A percentile compares a stretch with the other conserved stretches of the same genome.
phyloP scores from a whole-genome alignment of 805 yeast genomes.

The Candida manassasensis region DNA sequence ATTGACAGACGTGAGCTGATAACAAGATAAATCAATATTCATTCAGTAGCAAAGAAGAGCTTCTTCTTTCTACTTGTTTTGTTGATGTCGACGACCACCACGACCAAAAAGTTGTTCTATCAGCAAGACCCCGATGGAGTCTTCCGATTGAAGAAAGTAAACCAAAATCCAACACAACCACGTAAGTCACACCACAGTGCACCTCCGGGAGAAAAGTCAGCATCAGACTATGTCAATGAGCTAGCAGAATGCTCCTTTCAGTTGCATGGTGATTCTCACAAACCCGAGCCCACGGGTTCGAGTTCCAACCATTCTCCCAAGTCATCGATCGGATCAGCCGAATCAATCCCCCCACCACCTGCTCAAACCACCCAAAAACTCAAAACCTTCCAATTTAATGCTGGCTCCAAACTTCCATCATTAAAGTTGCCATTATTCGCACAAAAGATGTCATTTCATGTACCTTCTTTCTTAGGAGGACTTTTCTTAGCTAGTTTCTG shows the following conservation, averaged over 20 bases:
- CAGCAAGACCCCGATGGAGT: slow-evolving; percentile 38
- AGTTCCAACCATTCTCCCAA: slow-evolving; percentile 6
- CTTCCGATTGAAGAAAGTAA: slow-evolving; percentile 28
- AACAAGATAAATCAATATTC: too few species aligned
- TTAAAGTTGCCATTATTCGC: not conserved
- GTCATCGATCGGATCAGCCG: not conserved
- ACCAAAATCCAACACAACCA: slow-evolving; percentile 2
- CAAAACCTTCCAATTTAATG: not conserved
- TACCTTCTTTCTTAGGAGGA: slow-evolving; percentile 4
- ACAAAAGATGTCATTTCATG: not conserved
- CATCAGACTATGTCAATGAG: slow-evolving; percentile 26
- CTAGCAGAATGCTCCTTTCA: slow-evolving; percentile 28
- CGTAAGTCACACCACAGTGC: too few species aligned
- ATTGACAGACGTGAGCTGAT: too few species aligned
- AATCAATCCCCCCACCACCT: not conserved
- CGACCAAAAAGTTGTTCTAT: slow-evolving; percentile 28
- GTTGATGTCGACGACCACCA: slow-evolving; percentile 16
- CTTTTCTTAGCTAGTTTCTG: not conserved
- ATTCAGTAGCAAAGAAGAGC: too few species aligned
- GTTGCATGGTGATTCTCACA: slow-evolving; percentile 14
- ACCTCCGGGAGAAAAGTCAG: slow-evolving; percentile 14
- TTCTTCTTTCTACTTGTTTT: too few species aligned
- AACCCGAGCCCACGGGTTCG: slow-evolving; percentile 1
- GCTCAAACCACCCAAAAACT: not conserved
- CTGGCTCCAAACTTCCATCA: not conserved